These are phyloP conservation scores for Candida chauliodis DNA, from an alignment of 805 yeast genomes.

Conservation along the genomic window DNA sequence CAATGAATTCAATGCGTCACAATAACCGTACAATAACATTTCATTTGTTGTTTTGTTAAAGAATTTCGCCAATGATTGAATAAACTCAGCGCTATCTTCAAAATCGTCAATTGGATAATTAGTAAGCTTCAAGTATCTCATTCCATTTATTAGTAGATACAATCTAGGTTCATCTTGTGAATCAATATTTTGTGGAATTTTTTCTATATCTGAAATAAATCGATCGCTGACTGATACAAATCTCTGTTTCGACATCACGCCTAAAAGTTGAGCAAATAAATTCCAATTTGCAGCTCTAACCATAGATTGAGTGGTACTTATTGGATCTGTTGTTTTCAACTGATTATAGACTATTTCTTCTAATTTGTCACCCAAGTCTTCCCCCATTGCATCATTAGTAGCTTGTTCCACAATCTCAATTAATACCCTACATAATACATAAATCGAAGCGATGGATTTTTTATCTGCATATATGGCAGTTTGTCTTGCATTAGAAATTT, in stretches of 20 bases:
- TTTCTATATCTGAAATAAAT: conserved; percentile 89
- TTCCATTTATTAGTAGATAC: conserved; percentile 80
- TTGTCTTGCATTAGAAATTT: conserved; percentile 46
- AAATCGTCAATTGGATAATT: conserved; percentile 85
- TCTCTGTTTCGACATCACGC: conserved; percentile 83
- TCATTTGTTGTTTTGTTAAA: conserved; percentile 63
- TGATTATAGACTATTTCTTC: conserved; percentile 95
- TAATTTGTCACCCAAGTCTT: conserved; percentile 73
- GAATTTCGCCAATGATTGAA: conserved; percentile 82
- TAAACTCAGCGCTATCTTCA: conserved; percentile 91
- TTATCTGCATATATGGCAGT: conserved; percentile 82
- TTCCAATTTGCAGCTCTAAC: conserved; percentile 94
- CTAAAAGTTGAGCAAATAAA: conserved; percentile 80
- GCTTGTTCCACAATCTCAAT: conserved; percentile 91
- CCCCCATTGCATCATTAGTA: conserved; percentile 68
- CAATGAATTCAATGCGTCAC: conserved; percentile 75
- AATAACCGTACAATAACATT: conserved; percentile 69
- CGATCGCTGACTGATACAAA: conserved; percentile 88
- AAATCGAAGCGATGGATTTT: conserved; percentile 81
- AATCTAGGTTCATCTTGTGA: conserved; percentile 51
- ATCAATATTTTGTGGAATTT: conserved; percentile 48
- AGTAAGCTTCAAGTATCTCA: conserved; percentile 76
- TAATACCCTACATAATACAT: conserved; percentile 83
- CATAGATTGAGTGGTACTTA: conserved; percentile 53
- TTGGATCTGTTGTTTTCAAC: conserved; percentile 82